Evolutionary conservation across 139 green algal species (phyloP).

Genomic region (Chlorella sorokiniana): DNA sequence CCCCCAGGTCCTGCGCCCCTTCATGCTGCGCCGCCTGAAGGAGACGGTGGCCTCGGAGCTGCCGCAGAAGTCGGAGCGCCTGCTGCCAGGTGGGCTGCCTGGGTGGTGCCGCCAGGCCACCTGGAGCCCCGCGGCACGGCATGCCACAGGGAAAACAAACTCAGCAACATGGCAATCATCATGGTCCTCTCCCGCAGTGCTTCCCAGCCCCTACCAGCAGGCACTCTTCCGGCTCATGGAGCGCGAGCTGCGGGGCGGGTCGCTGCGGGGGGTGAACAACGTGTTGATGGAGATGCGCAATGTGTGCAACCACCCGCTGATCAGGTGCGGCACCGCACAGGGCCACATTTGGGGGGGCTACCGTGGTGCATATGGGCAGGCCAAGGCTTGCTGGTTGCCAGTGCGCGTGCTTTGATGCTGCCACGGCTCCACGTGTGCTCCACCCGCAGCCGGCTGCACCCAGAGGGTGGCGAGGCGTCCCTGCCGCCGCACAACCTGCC

Average conservation of each 20-base stretch:
- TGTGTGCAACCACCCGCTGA: slow-evolving; percentile 82
- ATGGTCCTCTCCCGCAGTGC: neutral
- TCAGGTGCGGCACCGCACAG: slow-evolving; percentile 64
- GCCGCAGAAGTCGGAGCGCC: slow-evolving; percentile 53
- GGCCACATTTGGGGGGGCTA: neutral
- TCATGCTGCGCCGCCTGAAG: slow-evolving; percentile 80
- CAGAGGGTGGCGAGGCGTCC: slow-evolving; percentile 44
- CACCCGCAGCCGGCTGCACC: slow-evolving; percentile 63
- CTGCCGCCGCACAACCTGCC: slow-evolving; percentile 62
- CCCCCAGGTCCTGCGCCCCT: slow-evolving; percentile 71
- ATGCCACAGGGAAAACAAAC: neutral
- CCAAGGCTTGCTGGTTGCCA: neutral
- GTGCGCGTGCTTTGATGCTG: neutral
- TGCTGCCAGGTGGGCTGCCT: slow-evolving; percentile 12
- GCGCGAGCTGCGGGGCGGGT: neutral
- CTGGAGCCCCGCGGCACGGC: neutral
- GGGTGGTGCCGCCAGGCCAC: no score
- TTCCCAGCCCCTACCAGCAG: slow-evolving; percentile 33
- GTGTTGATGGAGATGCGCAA: slow-evolving; percentile 83
- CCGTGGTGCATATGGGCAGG: neutral
- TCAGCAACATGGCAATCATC: neutral
- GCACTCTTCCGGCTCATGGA: slow-evolving; percentile 27
- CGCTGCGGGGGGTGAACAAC: slow-evolving; percentile 51
- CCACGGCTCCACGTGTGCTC: neutral
- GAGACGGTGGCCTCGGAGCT: slow-evolving; percentile 64